Evolutionary conservation across 2,329 filamentous ascomycete genomes (phyloP), one percentile per base, ranked within the genome.

Genomic region (Fusarium sp.): DNA sequence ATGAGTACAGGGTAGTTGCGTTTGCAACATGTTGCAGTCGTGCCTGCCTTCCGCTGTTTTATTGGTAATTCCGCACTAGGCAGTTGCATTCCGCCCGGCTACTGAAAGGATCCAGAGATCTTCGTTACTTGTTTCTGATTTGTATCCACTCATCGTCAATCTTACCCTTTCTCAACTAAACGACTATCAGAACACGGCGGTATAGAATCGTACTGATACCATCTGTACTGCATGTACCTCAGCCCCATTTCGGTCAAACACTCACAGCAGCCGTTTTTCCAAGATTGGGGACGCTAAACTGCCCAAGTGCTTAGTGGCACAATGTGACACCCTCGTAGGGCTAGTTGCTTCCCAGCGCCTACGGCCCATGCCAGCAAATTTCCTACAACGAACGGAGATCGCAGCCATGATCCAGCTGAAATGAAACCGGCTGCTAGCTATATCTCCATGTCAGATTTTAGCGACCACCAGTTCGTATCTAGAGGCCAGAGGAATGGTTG

Each of bases 381-480:
- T 21, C 30, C 30, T 56, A 23, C 21, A 5, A 25, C 41, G 41
- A 48, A 49, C 45, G 18, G 25, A 52, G 34, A 43, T 9, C 6
- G 31, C 19, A 37, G 53, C 30, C 43, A 65, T 50, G 25, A 49
- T 50, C 51, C 44, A 46, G 56, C 31, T 58, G 37, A 58, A 67
- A 39, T 67, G 41, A 39, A 43, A 9, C 43, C 46, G 49, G 25
- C 41, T 44, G 30, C 53, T 41, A 39, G 26, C 23, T 62, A 42
- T 21, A 26, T 25, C 39, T 39, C 49, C 58, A 18, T 52, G 67
- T 67, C 57, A 70, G 62, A 65, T 59, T 70, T 70, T 70, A 67
- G 67, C 37, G 45, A 43, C 30, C 28, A 26, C 28, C 49, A 19
- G 43, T 19, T 26, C 44, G 25, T 37, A 8, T 30, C 13, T 13